Conservation (phyloP, 768 basidiomycete genomes). For the Amanita rubescens region DNA sequence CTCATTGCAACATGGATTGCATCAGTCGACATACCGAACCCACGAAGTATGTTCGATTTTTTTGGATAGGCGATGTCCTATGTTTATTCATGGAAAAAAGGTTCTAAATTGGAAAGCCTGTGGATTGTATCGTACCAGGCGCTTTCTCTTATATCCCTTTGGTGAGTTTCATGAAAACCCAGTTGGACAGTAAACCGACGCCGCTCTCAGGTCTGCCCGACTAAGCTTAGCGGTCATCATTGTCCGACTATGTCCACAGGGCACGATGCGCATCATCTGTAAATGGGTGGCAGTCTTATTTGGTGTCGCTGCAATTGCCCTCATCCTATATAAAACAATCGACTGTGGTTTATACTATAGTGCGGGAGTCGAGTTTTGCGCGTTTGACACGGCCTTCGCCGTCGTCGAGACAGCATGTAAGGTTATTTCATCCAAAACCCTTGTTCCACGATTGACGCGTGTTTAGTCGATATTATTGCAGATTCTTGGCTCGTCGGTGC, state of each 20-base stretch:
- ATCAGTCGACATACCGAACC: not conserved
- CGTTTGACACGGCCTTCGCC: not conserved
- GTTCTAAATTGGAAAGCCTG: not conserved
- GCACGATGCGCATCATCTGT: conserved; percentile 9
- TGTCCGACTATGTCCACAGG: conserved; percentile 14
- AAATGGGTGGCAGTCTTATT: conserved; percentile 10
- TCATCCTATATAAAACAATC: conserved; percentile 13
- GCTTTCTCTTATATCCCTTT: not conserved
- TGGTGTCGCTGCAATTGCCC: conserved; percentile 4
- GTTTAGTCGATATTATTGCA: conserved; percentile 15
- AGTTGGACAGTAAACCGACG: not conserved
- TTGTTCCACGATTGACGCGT: not conserved
- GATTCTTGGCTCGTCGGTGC: conserved; percentile 19
- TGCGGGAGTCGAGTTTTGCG: not conserved
- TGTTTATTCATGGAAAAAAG: not conserved
- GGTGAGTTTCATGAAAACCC: conserved; percentile 1
- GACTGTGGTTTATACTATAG: conserved; percentile 6
- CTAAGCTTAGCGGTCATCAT: conserved; percentile 16
- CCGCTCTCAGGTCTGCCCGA: conserved; percentile 6
- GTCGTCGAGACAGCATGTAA: not conserved
- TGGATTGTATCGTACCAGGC: not conserved
- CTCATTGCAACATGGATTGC: conserved; percentile 1
- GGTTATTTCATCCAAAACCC: not conserved
- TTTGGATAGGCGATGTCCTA: too few relatives aligned
- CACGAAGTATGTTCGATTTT: not conserved